Percentiles rank a stretch among this genome's conserved stretches.
phyloP scores from a whole-genome alignment of 306 rosid species.

The Trifolium pratense region DNA sequence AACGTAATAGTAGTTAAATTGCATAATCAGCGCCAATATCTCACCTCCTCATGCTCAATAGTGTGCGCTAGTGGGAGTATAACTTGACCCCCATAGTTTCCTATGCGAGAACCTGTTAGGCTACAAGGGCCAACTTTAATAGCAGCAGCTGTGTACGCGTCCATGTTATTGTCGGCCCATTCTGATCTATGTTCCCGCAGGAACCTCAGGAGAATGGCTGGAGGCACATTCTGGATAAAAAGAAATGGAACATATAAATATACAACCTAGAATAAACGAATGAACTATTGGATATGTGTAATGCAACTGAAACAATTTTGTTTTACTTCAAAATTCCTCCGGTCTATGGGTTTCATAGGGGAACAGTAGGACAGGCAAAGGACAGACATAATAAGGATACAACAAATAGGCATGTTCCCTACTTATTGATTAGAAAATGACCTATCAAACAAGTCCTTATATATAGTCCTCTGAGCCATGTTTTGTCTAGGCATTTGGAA shows the following conservation, averaged over 20 bases:
- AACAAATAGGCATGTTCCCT: slow-evolving; percentile 16
- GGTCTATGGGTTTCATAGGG: neutral
- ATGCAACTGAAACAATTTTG: slow-evolving; percentile 2
- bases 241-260: slow-evolving; percentile 28
- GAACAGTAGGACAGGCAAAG: slow-evolving; percentile 8
- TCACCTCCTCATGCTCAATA: slow-evolving; percentile 94
- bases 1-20: neutral
- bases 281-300: neutral
- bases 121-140: slow-evolving; percentile 94
- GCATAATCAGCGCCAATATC: slow-evolving; percentile 24
- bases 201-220: slow-evolving; percentile 90
- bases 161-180: slow-evolving; percentile 97
- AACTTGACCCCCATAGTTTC: slow-evolving; percentile 93
- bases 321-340: neutral
- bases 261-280: slow-evolving; percentile 10
- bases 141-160: slow-evolving; percentile 97
- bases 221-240: slow-evolving; percentile 82
- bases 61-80: slow-evolving; percentile 96
- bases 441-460: slow-evolving; percentile 17
- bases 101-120: slow-evolving; percentile 85
- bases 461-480: slow-evolving; percentile 18
- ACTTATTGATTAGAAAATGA: slow-evolving; percentile 4
- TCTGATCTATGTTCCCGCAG: slow-evolving; percentile 96
- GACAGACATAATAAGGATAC: neutral
- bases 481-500: slow-evolving; percentile 18